Base-by-base conservation (phyloP, 768 basidiomycete species). In the Lactifluus echinatus region DNA sequence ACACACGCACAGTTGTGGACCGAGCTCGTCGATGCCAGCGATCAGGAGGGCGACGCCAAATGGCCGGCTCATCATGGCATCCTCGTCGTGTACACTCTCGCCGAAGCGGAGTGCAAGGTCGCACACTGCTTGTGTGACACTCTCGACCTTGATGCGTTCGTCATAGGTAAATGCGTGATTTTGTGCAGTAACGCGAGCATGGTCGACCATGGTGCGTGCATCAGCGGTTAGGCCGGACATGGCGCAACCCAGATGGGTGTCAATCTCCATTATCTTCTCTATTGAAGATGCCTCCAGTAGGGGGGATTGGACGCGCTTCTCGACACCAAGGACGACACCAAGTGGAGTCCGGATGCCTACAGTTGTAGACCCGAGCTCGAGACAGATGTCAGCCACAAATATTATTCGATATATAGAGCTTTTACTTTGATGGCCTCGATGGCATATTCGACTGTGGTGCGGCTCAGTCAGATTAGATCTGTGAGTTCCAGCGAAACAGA, bases 261-360 rank as follows among this genome's bases (percentile, higher is more conserved):
- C 96, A 66, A 99, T 98, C 76, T 99, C 96, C 95, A 99, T 97
- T 70, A 98, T 98, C 79, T 98, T 98, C 72, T 99, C 95, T 68
- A 99, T 93, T 54, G 93, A 94, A 61, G 82, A 87, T 39, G 93
- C 84, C 75, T 97, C 96, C 66, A 98, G 83, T 47, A 99, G 81
- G 10, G 93, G 90, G 0, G 94, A 97, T 72, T 96, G 93, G 51
- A 96, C 92, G 71, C 96, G 93, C 75, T 99, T 98, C 77, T 99
- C 96, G 63, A 98, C 93, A 53, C 83, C 96, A 57, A 99, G 86
- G 63, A 98, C 79, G 64, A 93, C 88, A 58, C 96, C 96, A 65
- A 89, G 78, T 37, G 85, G 79, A 31, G 96, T 97, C 67, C 84
- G 83, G 69, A 98, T 88, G 58, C 95, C 96, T 64, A 99, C 89